Base-by-base conservation (phyloP, 1,139 yeast genomes). In the Saccharomyces pastorianus region DNA sequence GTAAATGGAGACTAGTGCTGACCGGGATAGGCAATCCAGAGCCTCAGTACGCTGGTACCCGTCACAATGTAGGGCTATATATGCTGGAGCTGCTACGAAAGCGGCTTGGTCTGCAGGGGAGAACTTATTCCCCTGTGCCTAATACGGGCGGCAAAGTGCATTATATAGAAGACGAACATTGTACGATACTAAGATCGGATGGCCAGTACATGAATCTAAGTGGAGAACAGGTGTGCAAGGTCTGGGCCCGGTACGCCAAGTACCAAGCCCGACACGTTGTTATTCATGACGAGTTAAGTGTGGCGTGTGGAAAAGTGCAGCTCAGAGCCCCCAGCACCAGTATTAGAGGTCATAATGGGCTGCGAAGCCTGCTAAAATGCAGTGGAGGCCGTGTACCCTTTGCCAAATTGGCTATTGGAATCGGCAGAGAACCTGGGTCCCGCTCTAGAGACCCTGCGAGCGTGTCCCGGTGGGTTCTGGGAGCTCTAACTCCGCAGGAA, bases 11-110 rank as follows among this genome's bases (percentile, higher is more conserved):
- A 38, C 13, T 38, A 11, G 6, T 38, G 17, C 63, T 83, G 8
- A 81, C 84, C 5, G 86, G 93, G 0, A 73, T 89, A 3, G 96
- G 96, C 0, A 89, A 89, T 64, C 96, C 96, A 0, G 89, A 84
- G 53, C 77, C 82, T 0, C 70, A 74, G 50, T 87, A 80, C 62
- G 69, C 70, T 14, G 75, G 75, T 6, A 86, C 96, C 0, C 74
- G 96, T 49, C 96, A 89, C 65, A 88, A 84, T 58, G 88, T 84
- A 0, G 96, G 96, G 1, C 51, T 62, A 7, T 42, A 59, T 6
- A 54, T 67, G 52, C 50, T 65, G 17, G 65, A 63, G 51, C 48
- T 60, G 47, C 31, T 66, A 25, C 59, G 59, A 29, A 53, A 59
- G 17, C 55, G 55, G 6, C 53, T 59, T 25, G 52, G 64, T 1